Evolutionary conservation across 805 yeast species (phyloP).

Genomic region (Kodamaea jinghongensis): DNA sequence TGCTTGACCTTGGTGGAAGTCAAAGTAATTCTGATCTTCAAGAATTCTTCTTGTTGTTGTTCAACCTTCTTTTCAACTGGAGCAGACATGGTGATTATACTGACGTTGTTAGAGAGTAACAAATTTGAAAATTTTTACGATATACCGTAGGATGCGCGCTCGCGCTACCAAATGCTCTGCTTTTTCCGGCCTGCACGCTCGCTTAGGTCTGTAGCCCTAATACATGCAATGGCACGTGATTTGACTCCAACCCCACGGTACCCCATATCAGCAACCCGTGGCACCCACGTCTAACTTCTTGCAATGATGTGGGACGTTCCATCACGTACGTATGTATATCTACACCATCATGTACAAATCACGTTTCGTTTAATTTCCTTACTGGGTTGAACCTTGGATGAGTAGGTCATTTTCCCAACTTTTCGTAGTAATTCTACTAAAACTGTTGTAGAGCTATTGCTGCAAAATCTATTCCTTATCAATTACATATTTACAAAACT

Average conservation of each 20-base stretch:
- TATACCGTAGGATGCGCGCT: slow-evolving; percentile 3
- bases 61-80: slow-evolving; percentile 73
- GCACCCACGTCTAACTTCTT: too few relatives aligned
- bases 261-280: too few relatives aligned
- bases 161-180: slow-evolving; percentile 11
- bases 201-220: slow-evolving; percentile 14
- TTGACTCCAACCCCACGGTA: too few relatives aligned
- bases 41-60: slow-evolving; percentile 79
- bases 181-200: too few relatives aligned
- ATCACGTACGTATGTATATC: not conserved
- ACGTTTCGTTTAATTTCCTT: not conserved
- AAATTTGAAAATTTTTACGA: slow-evolving; percentile 10
- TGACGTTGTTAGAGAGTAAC: slow-evolving; percentile 36
- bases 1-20: slow-evolving; percentile 98
- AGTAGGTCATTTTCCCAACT: slow-evolving; percentile 5
- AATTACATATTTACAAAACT: not conserved
- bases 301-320: too few relatives aligned
- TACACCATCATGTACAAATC: not conserved
- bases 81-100: slow-evolving; percentile 62
- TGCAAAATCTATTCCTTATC: not conserved
- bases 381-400: not conserved
- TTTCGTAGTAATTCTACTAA: too few relatives aligned
- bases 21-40: slow-evolving; percentile 98
- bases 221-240: not conserved
- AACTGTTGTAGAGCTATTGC: not conserved